These are phyloP conservation scores for Linum trigynum DNA, from an alignment of 345 rosid genomes.

Conservation along the genomic window DNA sequence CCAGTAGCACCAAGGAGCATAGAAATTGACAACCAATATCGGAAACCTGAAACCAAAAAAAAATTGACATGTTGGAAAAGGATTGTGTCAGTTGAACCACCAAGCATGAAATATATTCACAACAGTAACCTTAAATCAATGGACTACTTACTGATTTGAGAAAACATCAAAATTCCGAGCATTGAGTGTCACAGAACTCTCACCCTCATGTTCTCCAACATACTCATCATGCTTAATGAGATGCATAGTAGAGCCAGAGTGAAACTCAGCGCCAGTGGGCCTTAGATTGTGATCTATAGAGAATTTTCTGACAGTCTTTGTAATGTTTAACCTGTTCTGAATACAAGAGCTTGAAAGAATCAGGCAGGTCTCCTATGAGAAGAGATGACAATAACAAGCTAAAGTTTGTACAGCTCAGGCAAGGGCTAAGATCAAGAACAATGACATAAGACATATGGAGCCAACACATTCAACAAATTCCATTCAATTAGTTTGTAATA, in stretches of 20 bases:
- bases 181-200: constrained; percentile 52
- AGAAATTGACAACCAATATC: constrained; percentile 82
- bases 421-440: not conserved
- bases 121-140: constrained; percentile 6
- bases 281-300: constrained; percentile 73
- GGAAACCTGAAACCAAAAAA: constrained; percentile 52
- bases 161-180: constrained; percentile 58
- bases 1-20: constrained; percentile 98
- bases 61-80: not conserved
- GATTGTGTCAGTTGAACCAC: not conserved
- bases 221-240: constrained; percentile 82
- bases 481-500: not conserved
- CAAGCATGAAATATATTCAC: constrained; percentile 2
- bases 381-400: not conserved
- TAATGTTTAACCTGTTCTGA: constrained; percentile 97
- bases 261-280: constrained; percentile 81
- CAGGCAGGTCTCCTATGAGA: constrained; percentile 14
- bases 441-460: not conserved
- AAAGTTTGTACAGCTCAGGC: not conserved
- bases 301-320: constrained; percentile 86
- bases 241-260: constrained; percentile 45
- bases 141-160: constrained; percentile 59
- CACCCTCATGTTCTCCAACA: constrained; percentile 47
- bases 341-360: constrained; percentile 26
- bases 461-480: not conserved